These are phyloP conservation scores for Dipodascus albidus DNA, from an alignment of 805 yeast genomes.

Conservation along the genomic window DNA sequence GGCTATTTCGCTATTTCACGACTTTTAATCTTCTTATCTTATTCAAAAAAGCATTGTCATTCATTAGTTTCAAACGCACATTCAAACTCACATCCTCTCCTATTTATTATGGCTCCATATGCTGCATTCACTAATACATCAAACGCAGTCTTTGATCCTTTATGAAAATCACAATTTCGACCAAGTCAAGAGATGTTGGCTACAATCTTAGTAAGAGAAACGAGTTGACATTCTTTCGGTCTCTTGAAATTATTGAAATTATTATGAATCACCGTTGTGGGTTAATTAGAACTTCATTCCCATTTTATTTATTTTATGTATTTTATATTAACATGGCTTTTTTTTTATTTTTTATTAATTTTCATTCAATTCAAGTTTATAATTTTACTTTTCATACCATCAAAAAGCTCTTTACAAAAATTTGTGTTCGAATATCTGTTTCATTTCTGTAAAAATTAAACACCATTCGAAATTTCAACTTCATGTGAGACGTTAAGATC, in stretches of 20 bases:
- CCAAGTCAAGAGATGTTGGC: background rate
- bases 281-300: background rate
- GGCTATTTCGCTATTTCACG: background rate
- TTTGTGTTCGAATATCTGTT: too few species aligned
- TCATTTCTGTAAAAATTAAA: too few species aligned
- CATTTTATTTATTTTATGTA: background rate
- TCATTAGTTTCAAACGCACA: background rate
- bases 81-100: background rate
- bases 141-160: background rate
- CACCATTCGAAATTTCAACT: too few species aligned
- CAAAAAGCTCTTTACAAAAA: too few species aligned
- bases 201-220: background rate
- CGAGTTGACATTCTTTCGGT: background rate
- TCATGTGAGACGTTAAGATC: too few species aligned
- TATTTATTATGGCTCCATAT: background rate
- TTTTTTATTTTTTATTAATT: too few species aligned
- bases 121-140: background rate
- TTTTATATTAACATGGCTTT: background rate
- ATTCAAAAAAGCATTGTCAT: background rate
- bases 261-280: background rate
- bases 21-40: background rate
- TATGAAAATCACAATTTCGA: background rate
- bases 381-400: too few species aligned
- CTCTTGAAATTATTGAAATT: background rate
- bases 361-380: background rate